Conservation (phyloP, 176 grass and related monocot genomes). For the Rhynchospora breviuscula region DNA sequence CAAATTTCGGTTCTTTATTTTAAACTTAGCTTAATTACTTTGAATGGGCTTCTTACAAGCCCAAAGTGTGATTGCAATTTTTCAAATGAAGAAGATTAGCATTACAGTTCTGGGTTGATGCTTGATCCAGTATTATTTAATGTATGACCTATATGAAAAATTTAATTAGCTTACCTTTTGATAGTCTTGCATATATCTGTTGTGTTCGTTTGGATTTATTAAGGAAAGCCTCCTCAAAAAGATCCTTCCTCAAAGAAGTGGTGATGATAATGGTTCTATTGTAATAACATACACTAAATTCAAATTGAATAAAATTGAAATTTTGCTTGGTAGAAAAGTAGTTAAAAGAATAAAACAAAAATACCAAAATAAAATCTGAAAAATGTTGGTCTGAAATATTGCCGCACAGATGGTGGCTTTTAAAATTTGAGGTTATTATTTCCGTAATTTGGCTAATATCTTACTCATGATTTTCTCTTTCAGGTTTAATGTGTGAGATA, state of each 20-base stretch:
- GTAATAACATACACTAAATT: not conserved
- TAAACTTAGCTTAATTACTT: not conserved
- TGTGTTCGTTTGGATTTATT: too few relatives aligned
- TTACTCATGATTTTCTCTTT: not conserved
- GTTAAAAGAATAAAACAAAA: not conserved
- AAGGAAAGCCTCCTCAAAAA: too few relatives aligned
- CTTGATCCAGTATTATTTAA: not conserved
- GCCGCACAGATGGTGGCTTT: not conserved
- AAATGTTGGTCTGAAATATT: not conserved
- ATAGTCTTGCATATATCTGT: too few relatives aligned
- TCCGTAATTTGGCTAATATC: not conserved
- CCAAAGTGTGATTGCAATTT: not conserved
- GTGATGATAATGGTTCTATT: not conserved
- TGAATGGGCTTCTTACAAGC: not conserved
- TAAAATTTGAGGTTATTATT: not conserved
- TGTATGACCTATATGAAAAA: not conserved
- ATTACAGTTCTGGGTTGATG: not conserved
- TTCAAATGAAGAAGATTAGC: not conserved
- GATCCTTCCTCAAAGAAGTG: not conserved
- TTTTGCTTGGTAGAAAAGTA: not conserved
- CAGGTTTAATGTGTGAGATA: slow-evolving; percentile 85
- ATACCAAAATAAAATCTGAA: not conserved
- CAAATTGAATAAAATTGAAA: not conserved
- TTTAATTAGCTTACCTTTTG: too few relatives aligned
- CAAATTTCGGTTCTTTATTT: not conserved